Base-by-base conservation (phyloP, 2,329 filamentous ascomycete genomes). In the Chaetomium olivaceum region DNA sequence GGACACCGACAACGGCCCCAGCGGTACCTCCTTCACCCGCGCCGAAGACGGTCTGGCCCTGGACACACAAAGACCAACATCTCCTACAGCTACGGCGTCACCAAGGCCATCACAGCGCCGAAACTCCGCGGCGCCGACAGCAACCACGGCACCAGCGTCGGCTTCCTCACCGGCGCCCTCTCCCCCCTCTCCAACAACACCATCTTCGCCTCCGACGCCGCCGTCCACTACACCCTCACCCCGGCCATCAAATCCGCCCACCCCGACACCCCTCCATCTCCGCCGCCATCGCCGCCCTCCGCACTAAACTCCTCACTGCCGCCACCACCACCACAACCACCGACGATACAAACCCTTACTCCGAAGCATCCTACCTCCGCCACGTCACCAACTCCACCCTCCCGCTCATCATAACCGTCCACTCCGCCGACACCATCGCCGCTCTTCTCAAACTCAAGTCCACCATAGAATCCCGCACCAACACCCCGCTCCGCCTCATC, bases 381-480 rank as follows among this genome's bases (percentile, higher is more conserved):
- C 80, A 80, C 70, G 87, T 89, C 0, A 77, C 89, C 2, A 72
- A 77, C 2, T 87, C 85, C 25, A 76, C 82, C 2, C 71, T 84
- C 1, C 81, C 87, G 0, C 79, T 91, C 0, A 85, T 83, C 4
- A 72, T 90, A 12, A 86, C 82, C 0, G 83, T 83, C 12, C 84
- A 90, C 71, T 87, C 83, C 66, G 88, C 87, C 7, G 88, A 90
- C 70, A 80, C 81, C 23, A 89, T 90, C 66, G 83, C 86, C 2
- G 77, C 85, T 0, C 74, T 87, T 1, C 78, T 91, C n/a, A 78
- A 79, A 27, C 76, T 90, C 68, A 90, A 90, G 76, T 71, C 75
- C 4, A 79, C 82, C 2, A 78, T 90, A 9, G 87, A 90, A 58
- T 52, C 70, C 1, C 64, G 74, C 0, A 71, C 69, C 1, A 61